These are phyloP conservation scores for Colletotrichum zoysiae DNA, from an alignment of 2,329 filamentous ascomycete species.

Conservation along the genomic window DNA sequence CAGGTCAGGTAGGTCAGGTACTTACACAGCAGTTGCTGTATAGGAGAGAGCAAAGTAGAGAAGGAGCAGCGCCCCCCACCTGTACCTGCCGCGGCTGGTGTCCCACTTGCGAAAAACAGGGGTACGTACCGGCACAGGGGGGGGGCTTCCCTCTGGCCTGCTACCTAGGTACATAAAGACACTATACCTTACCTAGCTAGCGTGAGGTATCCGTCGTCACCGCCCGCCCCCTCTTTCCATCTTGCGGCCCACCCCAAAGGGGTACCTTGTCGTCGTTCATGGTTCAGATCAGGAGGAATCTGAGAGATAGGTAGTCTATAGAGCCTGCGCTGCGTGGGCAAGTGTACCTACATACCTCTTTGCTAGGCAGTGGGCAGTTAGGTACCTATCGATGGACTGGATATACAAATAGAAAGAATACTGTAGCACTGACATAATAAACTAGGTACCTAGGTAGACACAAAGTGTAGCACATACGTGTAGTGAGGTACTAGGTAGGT, in stretches of 20 bases:
- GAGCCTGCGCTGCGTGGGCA: not conserved
- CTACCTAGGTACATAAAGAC: not conserved
- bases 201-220: not conserved
- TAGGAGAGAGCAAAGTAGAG: not conserved
- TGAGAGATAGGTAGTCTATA: no score
- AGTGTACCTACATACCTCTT: no score
- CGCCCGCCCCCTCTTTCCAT: not conserved
- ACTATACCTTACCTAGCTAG: not conserved
- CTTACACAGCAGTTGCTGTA: not conserved
- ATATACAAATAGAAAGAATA: no score
- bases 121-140: conserved; percentile 9
- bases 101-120: conserved; percentile 5
- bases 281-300: not conserved
- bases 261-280: not conserved
- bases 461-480: no score
- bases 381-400: no score
- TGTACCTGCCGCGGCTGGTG: conserved; percentile 1
- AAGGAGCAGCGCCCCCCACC: conserved; percentile 6
- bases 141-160: not conserved
- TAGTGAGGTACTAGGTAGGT: no score
- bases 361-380: no score
- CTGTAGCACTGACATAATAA: no score
- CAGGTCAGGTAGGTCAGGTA: no score
- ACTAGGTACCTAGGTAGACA: no score
- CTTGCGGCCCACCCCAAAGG: not conserved